A percentile compares a stretch with the other conserved stretches of the same genome.
Evolutionary conservation across 2,329 filamentous ascomycete species (phyloP).

Genomic region (Lasiodiplodia gonubiensis): DNA sequence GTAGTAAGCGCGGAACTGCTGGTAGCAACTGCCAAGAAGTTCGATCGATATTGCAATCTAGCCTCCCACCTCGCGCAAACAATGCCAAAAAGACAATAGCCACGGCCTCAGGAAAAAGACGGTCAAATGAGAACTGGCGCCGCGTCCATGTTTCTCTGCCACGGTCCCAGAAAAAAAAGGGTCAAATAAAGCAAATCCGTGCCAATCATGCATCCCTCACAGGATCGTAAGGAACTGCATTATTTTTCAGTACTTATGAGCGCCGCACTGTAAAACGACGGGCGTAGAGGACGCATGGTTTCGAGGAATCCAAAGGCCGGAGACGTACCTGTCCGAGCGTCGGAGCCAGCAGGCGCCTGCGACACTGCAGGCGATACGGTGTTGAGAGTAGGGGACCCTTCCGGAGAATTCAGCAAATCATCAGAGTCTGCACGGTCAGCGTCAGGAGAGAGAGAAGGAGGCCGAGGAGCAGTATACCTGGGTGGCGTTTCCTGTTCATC

Average conservation of each 20-base stretch:
- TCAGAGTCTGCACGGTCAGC: background rate
- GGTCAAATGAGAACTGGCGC: background rate
- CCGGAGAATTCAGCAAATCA: background rate
- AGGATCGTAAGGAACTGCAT: background rate
- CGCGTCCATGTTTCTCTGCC: background rate
- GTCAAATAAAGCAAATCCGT: background rate
- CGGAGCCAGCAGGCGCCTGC: background rate
- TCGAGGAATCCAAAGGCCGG: background rate
- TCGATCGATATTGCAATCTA: background rate
- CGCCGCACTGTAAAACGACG: background rate
- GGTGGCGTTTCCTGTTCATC: constrained; percentile 8
- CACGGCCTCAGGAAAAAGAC: background rate
- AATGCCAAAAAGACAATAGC: background rate
- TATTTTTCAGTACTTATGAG: background rate
- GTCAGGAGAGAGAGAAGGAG: too few relatives aligned
- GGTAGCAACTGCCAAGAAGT: background rate
- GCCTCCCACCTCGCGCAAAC: background rate
- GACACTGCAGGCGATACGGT: background rate
- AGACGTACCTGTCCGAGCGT: background rate
- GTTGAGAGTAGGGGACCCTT: background rate
- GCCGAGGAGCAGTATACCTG: background rate
- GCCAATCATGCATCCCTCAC: background rate
- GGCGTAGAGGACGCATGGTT: background rate
- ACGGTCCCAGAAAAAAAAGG: background rate
- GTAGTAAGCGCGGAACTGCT: background rate